Evolutionary conservation across 2,329 filamentous ascomycete genomes (phyloP), one percentile per base, ranked within the genome.

Genomic region (Cordyceps farinosa): DNA sequence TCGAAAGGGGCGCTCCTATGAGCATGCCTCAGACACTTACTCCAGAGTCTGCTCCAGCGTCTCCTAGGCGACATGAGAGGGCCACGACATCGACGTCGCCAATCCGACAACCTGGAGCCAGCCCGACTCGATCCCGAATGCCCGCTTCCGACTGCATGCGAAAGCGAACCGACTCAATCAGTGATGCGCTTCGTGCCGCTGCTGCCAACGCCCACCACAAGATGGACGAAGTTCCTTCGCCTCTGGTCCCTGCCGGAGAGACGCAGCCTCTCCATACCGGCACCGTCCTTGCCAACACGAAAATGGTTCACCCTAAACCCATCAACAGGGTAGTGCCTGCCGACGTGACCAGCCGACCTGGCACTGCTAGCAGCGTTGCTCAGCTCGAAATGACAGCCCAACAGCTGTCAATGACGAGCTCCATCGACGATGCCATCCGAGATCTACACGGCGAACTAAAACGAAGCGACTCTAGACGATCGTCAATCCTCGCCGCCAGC

Each of bases 341-440:
- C 62, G 87, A 90, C 70, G 76, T 85, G 55, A 84, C 84, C 71
- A 80, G 81, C 57, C 80, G 87, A 62, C 84, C 87, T 64, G 85
- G 84, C 32, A 85, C 85, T 38, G 87, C 85, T 71, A 82, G 82
- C 72, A 92, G 89, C 77, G 87, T 93, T 66, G 86, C 88, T 67
- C 85, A 87, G 56, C 84, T 93, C 66, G 90, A 94, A 75, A 87
- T 89, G 67, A 88, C 87, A 11, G 90, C 90, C 55, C 90, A 92
- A 75, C 84, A 87, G 67, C 80, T 93, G 74, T 90, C 88, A 68
- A 84, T 85, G 78, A 88, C 87, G 63, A 90, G 87, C 66, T 91
- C 90, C 66, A 90, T 92, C 70, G 89, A 90, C 69, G 86, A 90
- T 78, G 89, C 90, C 68, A 93, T 92, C 69, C 84, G 89, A 64